Evolutionary conservation across 2,329 filamentous ascomycete genomes (phyloP).

Genomic region (Alternaria brassicicola): DNA sequence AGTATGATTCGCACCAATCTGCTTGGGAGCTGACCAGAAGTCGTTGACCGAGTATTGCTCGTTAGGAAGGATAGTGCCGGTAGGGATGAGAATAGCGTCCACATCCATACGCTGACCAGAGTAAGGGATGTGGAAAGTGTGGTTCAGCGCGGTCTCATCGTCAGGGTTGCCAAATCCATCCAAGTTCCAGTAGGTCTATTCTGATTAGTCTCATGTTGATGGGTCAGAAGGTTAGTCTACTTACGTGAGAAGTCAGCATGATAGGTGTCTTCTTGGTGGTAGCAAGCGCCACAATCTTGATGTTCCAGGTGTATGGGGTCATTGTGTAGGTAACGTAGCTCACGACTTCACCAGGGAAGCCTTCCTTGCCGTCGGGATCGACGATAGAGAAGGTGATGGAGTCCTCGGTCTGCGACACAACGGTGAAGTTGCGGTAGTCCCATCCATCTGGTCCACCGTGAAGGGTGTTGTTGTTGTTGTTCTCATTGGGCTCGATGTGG

Average conservation of each 20-base stretch:
- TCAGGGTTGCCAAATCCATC: constrained; percentile 78
- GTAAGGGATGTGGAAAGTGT: constrained; percentile 75
- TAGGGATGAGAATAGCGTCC: constrained; percentile 61
- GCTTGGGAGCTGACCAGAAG: constrained; percentile 82
- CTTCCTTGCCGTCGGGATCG: constrained; percentile 74
- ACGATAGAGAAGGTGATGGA: constrained; percentile 78
- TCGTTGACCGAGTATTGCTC: constrained; percentile 72
- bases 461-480: constrained; percentile 63
- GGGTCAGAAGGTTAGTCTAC: background rate
- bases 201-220: background rate
- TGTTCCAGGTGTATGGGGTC: constrained; percentile 69
- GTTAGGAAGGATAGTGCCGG: constrained; percentile 70
- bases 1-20: constrained; percentile 72
- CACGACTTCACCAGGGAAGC: constrained; percentile 79
- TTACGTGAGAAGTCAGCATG: constrained; percentile 76
- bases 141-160: constrained; percentile 69
- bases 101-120: constrained; percentile 71
- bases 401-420: constrained; percentile 68
- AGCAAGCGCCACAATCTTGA: constrained; percentile 73
- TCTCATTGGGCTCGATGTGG: constrained; percentile 66
- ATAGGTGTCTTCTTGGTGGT: constrained; percentile 80
- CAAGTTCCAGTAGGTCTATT: constrained; percentile 79
- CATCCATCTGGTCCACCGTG: constrained; percentile 75
- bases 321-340: constrained; percentile 77
- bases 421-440: constrained; percentile 78